Percentiles rank a stretch among this genome's conserved stretches.
These are phyloP conservation scores for Aspergillus sclerotioniger DNA, from an alignment of 495 filamentous ascomycete species.

Conservation along the genomic window DNA sequence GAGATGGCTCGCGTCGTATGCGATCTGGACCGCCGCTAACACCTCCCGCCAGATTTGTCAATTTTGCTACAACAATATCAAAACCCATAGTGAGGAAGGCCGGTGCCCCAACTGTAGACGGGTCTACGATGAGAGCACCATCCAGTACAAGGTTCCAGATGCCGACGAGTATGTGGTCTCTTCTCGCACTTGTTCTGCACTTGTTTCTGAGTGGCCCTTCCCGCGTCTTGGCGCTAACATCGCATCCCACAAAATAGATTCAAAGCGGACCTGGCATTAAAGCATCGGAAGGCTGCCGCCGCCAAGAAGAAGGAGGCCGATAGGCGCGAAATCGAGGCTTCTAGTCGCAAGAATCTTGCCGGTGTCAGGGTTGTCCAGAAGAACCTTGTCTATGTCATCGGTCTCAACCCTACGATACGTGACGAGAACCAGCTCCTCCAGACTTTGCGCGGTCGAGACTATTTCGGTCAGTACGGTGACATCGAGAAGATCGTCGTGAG, in stretches of 20 bases:
- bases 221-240: slow-evolving; percentile 26
- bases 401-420: slow-evolving; percentile 81
- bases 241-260: slow-evolving; percentile 45
- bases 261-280: slow-evolving; percentile 83
- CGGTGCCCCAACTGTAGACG: slow-evolving; percentile 94
- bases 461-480: slow-evolving; percentile 98
- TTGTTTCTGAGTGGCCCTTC: no score
- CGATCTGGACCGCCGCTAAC: slow-evolving; percentile 10
- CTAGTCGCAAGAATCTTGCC: slow-evolving; percentile 90
- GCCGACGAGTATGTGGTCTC: slow-evolving; percentile 75
- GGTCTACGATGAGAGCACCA: slow-evolving; percentile 92
- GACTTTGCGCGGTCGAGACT: slow-evolving; percentile 81
- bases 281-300: slow-evolving; percentile 87
- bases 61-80: slow-evolving; percentile 99
- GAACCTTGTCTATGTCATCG: slow-evolving; percentile 97
- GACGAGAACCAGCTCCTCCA: slow-evolving; percentile 83
- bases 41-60: slow-evolving; percentile 75
- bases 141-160: slow-evolving; percentile 91
- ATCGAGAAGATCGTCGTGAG: slow-evolving; percentile 99
- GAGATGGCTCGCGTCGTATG: neutral
- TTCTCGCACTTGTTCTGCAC: slow-evolving; percentile 4
- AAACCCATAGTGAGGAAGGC: slow-evolving; percentile 84
- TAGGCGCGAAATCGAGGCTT: slow-evolving; percentile 90
- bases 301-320: slow-evolving; percentile 92
- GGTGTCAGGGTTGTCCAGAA: slow-evolving; percentile 96